phyloP scores from a whole-genome alignment of 2,329 filamentous ascomycete species.

The Trichoderma oligosporum region DNA sequence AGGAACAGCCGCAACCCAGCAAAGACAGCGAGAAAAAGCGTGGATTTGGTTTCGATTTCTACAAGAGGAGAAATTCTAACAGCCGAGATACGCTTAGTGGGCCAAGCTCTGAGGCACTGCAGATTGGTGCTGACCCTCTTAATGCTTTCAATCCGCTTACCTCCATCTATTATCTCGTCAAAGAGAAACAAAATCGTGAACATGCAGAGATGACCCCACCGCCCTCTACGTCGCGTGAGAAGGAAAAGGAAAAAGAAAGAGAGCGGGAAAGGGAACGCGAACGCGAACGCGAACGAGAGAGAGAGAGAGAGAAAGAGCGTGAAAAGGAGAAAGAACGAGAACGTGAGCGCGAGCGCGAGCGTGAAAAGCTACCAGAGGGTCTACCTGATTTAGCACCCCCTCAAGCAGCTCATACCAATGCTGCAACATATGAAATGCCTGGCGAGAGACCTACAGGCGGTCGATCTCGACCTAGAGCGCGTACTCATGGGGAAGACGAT shows the following conservation, averaged over 20 bases:
- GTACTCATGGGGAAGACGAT: conserved; percentile 94
- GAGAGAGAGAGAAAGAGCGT: conserved; percentile 20
- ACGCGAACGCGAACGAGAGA: conserved; percentile 29
- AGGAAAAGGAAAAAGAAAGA: conserved; percentile 28
- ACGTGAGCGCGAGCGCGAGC: conserved; percentile 23
- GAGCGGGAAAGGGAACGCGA: conserved; percentile 28
- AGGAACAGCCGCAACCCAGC: conserved; percentile 52
- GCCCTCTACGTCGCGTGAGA: conserved; percentile 40
- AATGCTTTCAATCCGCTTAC: conserved; percentile 91
- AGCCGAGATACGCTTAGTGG: conserved; percentile 83
- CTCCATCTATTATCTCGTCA: conserved; percentile 94
- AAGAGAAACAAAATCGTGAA: conserved; percentile 87
- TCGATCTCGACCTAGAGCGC: conserved; percentile 75
- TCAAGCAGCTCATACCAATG: conserved; percentile 84
- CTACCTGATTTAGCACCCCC: conserved; percentile 76
- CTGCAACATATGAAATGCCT: conserved; percentile 78
- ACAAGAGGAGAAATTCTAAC: conserved; percentile 87
- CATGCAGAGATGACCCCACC: conserved; percentile 43
- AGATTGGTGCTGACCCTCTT: conserved; percentile 77
- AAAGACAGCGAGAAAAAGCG: conserved; percentile 76
- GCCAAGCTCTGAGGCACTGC: conserved; percentile 80
- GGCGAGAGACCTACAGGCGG: conserved; percentile 85
- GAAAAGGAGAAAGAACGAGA: conserved; percentile 30
- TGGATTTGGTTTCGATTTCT: conserved; percentile 90
- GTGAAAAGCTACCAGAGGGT: conserved; percentile 42